phyloP scores from a whole-genome alignment of 306 rosid genomes.

The Potentilla sterilis region DNA sequence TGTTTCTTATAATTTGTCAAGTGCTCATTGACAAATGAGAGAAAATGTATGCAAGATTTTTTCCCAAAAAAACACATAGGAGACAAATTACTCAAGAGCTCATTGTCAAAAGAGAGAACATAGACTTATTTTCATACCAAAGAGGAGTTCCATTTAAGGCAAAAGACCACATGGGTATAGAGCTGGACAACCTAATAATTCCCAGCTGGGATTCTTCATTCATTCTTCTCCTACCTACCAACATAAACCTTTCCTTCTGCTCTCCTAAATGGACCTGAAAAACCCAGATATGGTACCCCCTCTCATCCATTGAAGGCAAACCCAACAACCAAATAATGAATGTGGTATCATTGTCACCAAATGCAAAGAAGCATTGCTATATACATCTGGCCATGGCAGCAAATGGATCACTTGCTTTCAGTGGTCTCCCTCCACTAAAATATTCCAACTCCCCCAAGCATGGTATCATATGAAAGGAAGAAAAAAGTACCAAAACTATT shows the following conservation, averaged over 20 bases:
- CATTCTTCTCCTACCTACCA: slow-evolving; percentile 2
- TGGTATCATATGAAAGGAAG: background rate
- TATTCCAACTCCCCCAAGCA: slow-evolving; percentile 4
- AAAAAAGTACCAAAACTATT: background rate
- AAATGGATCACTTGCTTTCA: background rate
- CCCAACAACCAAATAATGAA: slow-evolving; percentile 6
- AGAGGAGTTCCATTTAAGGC: background rate
- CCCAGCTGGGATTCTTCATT: background rate
- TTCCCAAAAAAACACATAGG: background rate
- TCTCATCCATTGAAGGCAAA: background rate
- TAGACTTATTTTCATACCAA: background rate
- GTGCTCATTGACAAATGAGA: too few species aligned
- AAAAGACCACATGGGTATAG: background rate
- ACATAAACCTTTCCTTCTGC: background rate
- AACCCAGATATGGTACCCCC: background rate
- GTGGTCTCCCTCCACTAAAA: slow-evolving; percentile 3
- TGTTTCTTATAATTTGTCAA: too few species aligned
- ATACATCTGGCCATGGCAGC: background rate
- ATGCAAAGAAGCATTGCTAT: background rate
- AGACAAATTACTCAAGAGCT: background rate
- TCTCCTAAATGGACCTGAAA: background rate
- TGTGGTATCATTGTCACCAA: slow-evolving; percentile 15
- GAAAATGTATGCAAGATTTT: background rate
- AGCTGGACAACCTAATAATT: background rate
- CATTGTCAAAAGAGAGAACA: background rate